Conservation (phyloP, 1,284 basidiomycete species). For the Paramarasmius palmivorus region DNA sequence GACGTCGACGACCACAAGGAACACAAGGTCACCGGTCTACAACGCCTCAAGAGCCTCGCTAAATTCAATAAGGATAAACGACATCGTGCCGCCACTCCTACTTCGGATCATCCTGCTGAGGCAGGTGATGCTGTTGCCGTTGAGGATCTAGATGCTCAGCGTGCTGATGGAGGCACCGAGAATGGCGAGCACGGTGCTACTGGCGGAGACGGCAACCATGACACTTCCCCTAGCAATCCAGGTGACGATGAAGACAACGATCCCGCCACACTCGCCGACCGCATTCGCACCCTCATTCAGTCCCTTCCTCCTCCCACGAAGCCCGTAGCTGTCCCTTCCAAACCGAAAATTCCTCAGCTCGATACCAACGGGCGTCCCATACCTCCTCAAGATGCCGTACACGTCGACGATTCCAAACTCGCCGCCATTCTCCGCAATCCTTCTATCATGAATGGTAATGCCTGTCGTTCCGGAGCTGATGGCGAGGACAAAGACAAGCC, state of each 20-base stretch:
- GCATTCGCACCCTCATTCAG: conserved; percentile 31
- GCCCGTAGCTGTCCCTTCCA: conserved; percentile 9
- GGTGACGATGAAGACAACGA: conserved; percentile 11
- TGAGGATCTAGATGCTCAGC: neutral
- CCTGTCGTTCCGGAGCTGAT: neutral
- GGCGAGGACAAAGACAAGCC: conserved; percentile 33
- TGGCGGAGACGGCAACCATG: neutral
- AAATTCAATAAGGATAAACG: conserved; percentile 3
- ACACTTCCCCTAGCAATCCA: neutral
- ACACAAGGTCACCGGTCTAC: neutral
- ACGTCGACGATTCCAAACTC: conserved; percentile 40
- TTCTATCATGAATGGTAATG: conserved; percentile 53
- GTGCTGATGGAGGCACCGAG: neutral
- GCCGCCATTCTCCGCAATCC: conserved; percentile 49
- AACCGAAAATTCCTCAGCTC: conserved; percentile 20
- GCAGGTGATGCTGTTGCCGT: neutral
- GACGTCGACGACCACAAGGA: neutral
- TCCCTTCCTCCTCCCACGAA: conserved; percentile 26
- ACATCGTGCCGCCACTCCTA: neutral
- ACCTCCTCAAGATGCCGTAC: conserved; percentile 28
- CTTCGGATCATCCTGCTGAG: neutral
- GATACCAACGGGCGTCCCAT: conserved; percentile 30
- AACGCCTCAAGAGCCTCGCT: conserved; percentile 6
- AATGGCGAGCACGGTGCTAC: neutral
- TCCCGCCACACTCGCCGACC: conserved; percentile 26